Evolutionary conservation across 2,329 filamentous ascomycete species (phyloP).

Genomic region (Fusarium vanettenii): DNA sequence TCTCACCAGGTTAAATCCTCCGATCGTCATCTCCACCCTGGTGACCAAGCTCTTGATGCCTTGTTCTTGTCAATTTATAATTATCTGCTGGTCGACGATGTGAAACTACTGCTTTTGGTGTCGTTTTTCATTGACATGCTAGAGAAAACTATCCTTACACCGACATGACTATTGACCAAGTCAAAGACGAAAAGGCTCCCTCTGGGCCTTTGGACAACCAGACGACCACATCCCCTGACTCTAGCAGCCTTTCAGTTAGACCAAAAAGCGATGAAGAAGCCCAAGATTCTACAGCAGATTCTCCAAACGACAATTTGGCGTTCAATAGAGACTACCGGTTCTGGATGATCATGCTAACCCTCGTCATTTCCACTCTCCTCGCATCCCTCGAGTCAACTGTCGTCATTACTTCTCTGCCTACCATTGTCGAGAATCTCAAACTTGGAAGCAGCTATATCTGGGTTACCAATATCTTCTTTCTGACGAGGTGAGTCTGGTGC

Average conservation of each 20-base stretch:
- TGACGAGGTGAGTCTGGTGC: constrained; percentile 26
- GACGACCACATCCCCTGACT: not conserved
- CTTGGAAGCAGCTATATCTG: constrained; percentile 44
- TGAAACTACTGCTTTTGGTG: not conserved
- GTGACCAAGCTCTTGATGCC: not conserved
- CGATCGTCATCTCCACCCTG: not conserved
- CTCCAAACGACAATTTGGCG: not conserved
- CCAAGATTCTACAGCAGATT: not conserved
- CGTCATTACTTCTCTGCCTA: constrained; percentile 43
- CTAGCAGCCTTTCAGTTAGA: not conserved
- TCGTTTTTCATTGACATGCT: not conserved
- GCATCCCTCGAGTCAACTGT: constrained; percentile 40
- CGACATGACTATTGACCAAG: not conserved
- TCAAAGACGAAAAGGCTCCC: not conserved
- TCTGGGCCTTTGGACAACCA: not conserved
- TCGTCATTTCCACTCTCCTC: constrained; percentile 38
- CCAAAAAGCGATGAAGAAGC: not conserved
- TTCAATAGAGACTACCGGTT: constrained; percentile 40
- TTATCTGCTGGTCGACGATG: not conserved
- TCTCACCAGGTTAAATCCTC: not conserved
- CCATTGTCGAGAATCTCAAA: constrained; percentile 37
- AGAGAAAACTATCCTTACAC: not conserved
- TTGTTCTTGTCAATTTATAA: not conserved
- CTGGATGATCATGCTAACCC: constrained; percentile 42
- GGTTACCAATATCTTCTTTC: constrained; percentile 45